Conservation (phyloP, 331 rosid species). For the Dryas integrifolia region DNA sequence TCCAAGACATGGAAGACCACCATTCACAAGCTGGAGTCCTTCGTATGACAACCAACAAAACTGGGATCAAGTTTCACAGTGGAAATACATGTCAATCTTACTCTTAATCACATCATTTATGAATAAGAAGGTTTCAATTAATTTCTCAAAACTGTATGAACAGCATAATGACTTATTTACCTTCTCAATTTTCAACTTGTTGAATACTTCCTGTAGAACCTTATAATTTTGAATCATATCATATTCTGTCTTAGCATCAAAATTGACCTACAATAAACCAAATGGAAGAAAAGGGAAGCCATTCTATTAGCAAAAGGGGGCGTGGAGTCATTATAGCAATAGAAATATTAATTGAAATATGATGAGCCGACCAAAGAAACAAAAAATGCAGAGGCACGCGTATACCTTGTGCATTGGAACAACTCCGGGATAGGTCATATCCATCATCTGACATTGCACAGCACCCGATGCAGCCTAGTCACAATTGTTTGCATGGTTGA, state of each 20-base stretch:
- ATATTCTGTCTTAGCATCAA: slow-evolving; percentile 92
- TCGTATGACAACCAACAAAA: slow-evolving; percentile 15
- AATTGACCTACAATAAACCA: slow-evolving; percentile 66
- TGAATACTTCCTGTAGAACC: slow-evolving; percentile 92
- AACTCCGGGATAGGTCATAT: slow-evolving; percentile 90
- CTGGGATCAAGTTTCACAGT: slow-evolving; percentile 6
- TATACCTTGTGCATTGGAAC: slow-evolving; percentile 99
- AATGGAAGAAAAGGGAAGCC: slow-evolving; percentile 8
- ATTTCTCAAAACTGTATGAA: not conserved
- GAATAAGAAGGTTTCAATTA: not conserved
- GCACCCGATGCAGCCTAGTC: slow-evolving; percentile 98
- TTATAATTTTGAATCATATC: slow-evolving; percentile 99
- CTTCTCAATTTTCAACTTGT: slow-evolving; percentile 88
- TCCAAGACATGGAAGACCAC: slow-evolving; percentile 7
- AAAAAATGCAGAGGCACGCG: slow-evolving; percentile 11
- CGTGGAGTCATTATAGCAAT: not conserved
- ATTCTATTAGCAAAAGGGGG: not conserved
- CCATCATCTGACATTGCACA: slow-evolving; percentile 98
- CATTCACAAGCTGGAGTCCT: slow-evolving; percentile 3
- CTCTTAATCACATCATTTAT: not conserved
- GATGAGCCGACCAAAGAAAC: slow-evolving; percentile 8
- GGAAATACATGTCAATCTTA: slow-evolving; percentile 16
- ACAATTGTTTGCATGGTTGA: slow-evolving; percentile 23
- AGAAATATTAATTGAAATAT: slow-evolving; percentile 5
- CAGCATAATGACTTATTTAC: slow-evolving; percentile 34